These are phyloP conservation scores for Actinomortierella ambigua DNA, from an alignment of 371 early-diverging fungal genomes.

Conservation along the genomic window DNA sequence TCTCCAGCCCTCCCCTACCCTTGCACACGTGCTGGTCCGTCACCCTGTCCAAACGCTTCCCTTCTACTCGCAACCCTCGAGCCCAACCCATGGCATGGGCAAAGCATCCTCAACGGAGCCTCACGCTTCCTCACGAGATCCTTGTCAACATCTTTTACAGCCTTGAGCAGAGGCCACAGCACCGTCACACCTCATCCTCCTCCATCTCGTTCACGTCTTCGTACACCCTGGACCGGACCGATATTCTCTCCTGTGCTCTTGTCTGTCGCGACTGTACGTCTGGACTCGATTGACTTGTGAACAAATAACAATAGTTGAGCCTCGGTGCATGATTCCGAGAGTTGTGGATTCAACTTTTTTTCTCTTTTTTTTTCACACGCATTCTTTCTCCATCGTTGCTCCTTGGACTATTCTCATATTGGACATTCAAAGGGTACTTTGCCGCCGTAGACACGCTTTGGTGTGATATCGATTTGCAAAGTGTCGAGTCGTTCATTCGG, in stretches of 20 bases:
- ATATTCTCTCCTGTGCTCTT: slow-evolving; percentile 31
- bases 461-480: slow-evolving; percentile 32
- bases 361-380: background rate
- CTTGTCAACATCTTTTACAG: slow-evolving; percentile 39
- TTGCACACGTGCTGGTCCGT: background rate
- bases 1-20: background rate
- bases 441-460: slow-evolving; percentile 42
- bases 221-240: slow-evolving; percentile 14
- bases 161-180: slow-evolving; percentile 27
- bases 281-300: background rate
- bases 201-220: slow-evolving; percentile 33
- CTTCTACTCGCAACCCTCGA: background rate
- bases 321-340: too few species aligned
- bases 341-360: background rate
- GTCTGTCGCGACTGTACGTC: slow-evolving; percentile 39
- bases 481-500: slow-evolving; percentile 30
- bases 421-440: slow-evolving; percentile 47
- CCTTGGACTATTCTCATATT: too few species aligned
- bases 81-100: background rate
- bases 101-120: background rate
- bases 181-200: slow-evolving; percentile 23
- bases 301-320: background rate
- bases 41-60: background rate
- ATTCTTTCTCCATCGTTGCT: background rate
- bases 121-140: slow-evolving; percentile 28